These are phyloP conservation scores for Nelumbo lutea DNA, from an alignment of 164 flowering plant genomes.

Conservation along the genomic window DNA sequence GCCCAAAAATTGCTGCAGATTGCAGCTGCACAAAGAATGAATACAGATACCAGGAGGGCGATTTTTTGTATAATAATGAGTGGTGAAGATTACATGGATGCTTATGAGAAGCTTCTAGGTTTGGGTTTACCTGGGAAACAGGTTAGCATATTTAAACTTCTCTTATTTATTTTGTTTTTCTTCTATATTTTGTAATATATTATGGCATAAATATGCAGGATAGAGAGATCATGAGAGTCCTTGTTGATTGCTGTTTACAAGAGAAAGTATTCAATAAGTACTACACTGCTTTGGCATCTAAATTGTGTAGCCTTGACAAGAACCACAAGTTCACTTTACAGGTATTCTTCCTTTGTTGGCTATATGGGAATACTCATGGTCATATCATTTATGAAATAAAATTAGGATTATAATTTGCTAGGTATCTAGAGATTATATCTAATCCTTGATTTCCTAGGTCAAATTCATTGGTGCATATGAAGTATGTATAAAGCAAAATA, in stretches of 20 bases:
- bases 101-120: conserved; percentile 82
- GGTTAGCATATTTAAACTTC: conserved; percentile 32
- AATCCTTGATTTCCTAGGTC: neutral
- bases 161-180: neutral
- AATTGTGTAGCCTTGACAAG: conserved; percentile 86
- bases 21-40: conserved; percentile 91
- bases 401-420: neutral
- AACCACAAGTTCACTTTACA: conserved; percentile 91
- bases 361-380: neutral
- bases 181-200: neutral
- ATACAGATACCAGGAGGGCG: conserved; percentile 81
- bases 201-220: conserved; percentile 44
- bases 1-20: conserved; percentile 83
- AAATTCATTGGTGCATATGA: neutral
- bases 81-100: conserved; percentile 81
- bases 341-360: conserved; percentile 33
- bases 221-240: conserved; percentile 88
- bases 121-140: conserved; percentile 85
- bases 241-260: conserved; percentile 87
- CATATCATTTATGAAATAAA: neutral
- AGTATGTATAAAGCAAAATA: neutral
- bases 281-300: conserved; percentile 74
- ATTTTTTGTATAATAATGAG: conserved; percentile 88
- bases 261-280: conserved; percentile 92
- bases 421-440: neutral